phyloP scores from a whole-genome alignment of 208 protist species.

The Leishmania amazonensis region DNA sequence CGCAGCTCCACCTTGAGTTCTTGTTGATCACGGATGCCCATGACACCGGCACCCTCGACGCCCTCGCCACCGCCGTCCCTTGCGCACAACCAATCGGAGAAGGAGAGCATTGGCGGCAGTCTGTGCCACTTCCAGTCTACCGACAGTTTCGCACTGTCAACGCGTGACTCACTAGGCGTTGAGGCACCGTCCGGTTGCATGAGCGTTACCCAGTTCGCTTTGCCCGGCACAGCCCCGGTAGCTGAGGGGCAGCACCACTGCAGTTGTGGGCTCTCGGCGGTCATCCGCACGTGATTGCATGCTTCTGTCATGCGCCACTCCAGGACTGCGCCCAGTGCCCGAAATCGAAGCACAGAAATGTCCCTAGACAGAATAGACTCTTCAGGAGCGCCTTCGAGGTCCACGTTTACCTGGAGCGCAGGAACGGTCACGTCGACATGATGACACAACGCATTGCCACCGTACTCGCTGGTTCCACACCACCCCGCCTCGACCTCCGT shows the following conservation, averaged over 20 bases:
- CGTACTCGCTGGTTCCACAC: not conserved
- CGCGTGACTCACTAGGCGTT: not conserved
- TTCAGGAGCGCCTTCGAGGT: not conserved
- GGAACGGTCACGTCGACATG: slow-evolving; percentile 5
- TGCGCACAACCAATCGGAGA: slow-evolving; percentile 23
- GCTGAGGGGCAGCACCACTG: slow-evolving; percentile 15
- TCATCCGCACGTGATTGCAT: slow-evolving; percentile 7
- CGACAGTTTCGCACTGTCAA: not conserved
- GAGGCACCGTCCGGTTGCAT: slow-evolving; percentile 4
- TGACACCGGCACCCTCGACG: not conserved
- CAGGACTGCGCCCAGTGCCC: not conserved
- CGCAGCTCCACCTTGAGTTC: slow-evolving; percentile 15
- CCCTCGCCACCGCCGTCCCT: not conserved
- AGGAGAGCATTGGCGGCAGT: slow-evolving; percentile 25
- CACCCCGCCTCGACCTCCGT: slow-evolving; percentile 1
- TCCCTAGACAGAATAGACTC: not conserved
- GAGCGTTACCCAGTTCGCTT: slow-evolving; percentile 9
- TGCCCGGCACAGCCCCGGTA: not conserved
- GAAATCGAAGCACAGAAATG: slow-evolving; percentile 8
- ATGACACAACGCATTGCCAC: not conserved
- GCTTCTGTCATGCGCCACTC: slow-evolving; percentile 28
- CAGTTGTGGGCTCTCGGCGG: slow-evolving; percentile 1
- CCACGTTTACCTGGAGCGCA: slow-evolving; percentile 6
- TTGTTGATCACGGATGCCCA: slow-evolving; percentile 26
- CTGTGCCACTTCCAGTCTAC: slow-evolving; percentile 25